Conservation (phyloP, 441 rosid genomes). For the Aleurites moluccanus region DNA sequence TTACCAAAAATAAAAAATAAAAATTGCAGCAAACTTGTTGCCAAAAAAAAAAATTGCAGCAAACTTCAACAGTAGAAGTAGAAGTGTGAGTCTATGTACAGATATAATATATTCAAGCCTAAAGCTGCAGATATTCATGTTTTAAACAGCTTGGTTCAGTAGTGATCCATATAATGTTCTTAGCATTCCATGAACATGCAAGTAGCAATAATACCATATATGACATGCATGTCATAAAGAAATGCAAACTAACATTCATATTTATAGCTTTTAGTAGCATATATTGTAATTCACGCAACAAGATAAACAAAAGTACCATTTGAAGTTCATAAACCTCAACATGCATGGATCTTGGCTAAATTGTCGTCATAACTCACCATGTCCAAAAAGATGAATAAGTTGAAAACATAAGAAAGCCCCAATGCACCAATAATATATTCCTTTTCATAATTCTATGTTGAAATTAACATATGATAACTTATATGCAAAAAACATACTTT, state of each 20-base stretch:
- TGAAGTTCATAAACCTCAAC: slow-evolving; percentile 4
- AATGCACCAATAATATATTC: background rate
- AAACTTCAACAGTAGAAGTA: background rate
- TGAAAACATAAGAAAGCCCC: slow-evolving; percentile 5
- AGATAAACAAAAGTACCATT: background rate
- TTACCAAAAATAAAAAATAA: too few species aligned
- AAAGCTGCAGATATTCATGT: background rate
- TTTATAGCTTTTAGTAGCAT: background rate
- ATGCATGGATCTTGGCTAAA: background rate
- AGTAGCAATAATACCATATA: background rate
- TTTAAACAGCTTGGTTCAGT: background rate
- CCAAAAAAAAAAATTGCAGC: background rate
- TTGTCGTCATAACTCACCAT: background rate
- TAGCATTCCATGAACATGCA: background rate
- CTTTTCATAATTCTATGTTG: background rate
- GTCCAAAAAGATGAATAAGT: background rate
- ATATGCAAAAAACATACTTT: background rate
- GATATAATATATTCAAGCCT: background rate
- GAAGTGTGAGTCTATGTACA: background rate
- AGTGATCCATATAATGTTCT: background rate
- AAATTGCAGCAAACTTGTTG: too few species aligned
- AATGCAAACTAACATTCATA: background rate
- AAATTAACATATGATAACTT: background rate
- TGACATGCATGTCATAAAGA: background rate
- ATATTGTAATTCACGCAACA: background rate